Conservation (phyloP, 1,139 yeast species). For the Lodderomyces elongisporus region DNA sequence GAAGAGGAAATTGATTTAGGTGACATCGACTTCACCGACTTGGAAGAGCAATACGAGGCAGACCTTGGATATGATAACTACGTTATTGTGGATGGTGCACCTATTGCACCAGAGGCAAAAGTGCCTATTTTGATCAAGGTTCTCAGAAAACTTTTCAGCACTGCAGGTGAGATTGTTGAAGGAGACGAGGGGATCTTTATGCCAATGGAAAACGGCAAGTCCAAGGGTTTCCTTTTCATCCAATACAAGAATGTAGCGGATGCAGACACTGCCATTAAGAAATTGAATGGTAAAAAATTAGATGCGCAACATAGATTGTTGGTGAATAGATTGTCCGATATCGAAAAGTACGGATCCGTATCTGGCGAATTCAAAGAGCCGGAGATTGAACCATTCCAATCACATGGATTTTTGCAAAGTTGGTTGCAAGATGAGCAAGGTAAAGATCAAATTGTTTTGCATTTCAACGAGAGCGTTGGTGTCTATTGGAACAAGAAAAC, state of each 20-base stretch:
- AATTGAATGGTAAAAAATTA: constrained; percentile 81
- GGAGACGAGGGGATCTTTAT: constrained; percentile 69
- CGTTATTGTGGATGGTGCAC: constrained; percentile 92
- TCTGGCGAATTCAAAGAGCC: constrained; percentile 68
- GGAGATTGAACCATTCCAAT: constrained; percentile 59
- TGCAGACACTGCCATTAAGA: constrained; percentile 77
- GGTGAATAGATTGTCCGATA: constrained; percentile 78
- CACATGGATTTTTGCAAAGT: constrained; percentile 75
- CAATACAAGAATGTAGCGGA: constrained; percentile 66
- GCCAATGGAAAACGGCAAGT: constrained; percentile 77
- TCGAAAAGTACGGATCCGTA: constrained; percentile 74
- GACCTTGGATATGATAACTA: constrained; percentile 69
- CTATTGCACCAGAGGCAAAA: constrained; percentile 88
- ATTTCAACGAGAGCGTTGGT: constrained; percentile 75
- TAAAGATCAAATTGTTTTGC: constrained; percentile 85
- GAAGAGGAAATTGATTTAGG: constrained; percentile 46
- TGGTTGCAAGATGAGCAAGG: constrained; percentile 91
- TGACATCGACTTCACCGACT: constrained; percentile 81
- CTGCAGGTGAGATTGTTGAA: constrained; percentile 62
- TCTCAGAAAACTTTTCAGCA: constrained; percentile 69
- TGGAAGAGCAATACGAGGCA: constrained; percentile 72
- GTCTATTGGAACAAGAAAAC: constrained; percentile 83
- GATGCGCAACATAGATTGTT: constrained; percentile 89
- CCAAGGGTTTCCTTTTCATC: constrained; percentile 85
- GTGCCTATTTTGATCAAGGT: constrained; percentile 82